Conservation (phyloP, 306 rosid species). For the Abrus precatorius region DNA sequence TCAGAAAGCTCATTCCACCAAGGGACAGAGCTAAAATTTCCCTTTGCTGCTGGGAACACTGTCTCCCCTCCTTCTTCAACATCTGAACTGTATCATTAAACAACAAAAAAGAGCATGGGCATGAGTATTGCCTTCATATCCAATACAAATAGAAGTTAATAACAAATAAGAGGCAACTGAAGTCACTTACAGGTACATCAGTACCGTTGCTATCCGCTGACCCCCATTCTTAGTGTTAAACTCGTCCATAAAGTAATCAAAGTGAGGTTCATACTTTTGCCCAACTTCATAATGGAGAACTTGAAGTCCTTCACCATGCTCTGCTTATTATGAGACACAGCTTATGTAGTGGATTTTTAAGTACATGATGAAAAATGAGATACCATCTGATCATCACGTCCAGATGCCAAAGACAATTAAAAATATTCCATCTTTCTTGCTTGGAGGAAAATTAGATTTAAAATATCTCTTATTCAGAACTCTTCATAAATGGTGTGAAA, state of each 20-base stretch:
- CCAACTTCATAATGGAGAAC: slow-evolving; percentile 96
- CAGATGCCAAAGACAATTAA: not conserved
- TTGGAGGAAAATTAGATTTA: slow-evolving; percentile 12
- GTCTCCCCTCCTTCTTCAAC: slow-evolving; percentile 99
- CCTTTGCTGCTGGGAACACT: slow-evolving; percentile 94
- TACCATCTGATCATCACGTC: slow-evolving; percentile 42
- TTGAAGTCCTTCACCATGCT: slow-evolving; percentile 94
- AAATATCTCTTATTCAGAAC: not conserved
- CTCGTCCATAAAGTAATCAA: slow-evolving; percentile 76
- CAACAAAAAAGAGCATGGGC: slow-evolving; percentile 33
- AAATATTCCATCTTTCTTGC: not conserved
- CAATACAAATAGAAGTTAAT: slow-evolving; percentile 24
- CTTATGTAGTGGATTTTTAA: slow-evolving; percentile 42
- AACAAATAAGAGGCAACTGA: not conserved
- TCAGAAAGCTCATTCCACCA: slow-evolving; percentile 98
- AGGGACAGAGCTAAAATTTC: slow-evolving; percentile 85
- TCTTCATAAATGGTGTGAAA: not conserved
- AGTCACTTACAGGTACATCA: slow-evolving; percentile 91
- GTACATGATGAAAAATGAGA: slow-evolving; percentile 31
- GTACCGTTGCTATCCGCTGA: slow-evolving; percentile 90
- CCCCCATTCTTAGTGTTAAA: slow-evolving; percentile 77
- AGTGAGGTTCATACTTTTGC: slow-evolving; percentile 88
- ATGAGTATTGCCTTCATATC: slow-evolving; percentile 25
- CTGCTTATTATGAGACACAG: slow-evolving; percentile 53
- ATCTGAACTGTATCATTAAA: slow-evolving; percentile 72